Evolutionary conservation across 2,329 filamentous ascomycete species (phyloP).

Genomic region (Dactylellina drechsleri): DNA sequence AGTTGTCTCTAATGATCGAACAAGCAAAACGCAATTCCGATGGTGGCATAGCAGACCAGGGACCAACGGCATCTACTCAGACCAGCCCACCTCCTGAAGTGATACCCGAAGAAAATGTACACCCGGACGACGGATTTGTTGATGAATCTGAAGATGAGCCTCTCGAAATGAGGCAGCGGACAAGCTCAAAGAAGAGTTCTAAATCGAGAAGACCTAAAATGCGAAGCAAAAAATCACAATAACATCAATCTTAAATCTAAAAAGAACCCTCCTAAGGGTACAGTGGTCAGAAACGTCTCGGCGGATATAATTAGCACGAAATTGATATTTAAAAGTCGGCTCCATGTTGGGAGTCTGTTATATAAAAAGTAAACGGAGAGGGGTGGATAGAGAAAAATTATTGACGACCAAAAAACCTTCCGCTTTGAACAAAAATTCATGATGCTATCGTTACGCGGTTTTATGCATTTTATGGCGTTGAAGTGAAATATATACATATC

Average conservation of each 20-base stretch:
- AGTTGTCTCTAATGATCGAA: constrained; percentile 57
- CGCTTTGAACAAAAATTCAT: constrained; percentile 7
- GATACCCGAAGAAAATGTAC: constrained; percentile 38
- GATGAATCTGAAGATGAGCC: constrained; percentile 38
- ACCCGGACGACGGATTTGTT: constrained; percentile 46
- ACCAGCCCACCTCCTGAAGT: constrained; percentile 30
- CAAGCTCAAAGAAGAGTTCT: constrained; percentile 20
- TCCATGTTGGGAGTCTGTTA: constrained; percentile 3
- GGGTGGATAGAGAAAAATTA: constrained; percentile 24
- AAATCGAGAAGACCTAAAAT: constrained; percentile 34
- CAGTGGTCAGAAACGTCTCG: too few relatives aligned
- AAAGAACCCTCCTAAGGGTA: too few relatives aligned
- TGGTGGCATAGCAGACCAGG: constrained; percentile 15
- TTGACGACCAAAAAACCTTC: constrained; percentile 12
- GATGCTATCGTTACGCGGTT: constrained; percentile 12
- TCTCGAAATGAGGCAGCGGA: constrained; percentile 36
- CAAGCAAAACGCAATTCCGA: constrained; percentile 40
- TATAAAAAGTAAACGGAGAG: constrained; percentile 7
- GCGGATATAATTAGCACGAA: too few relatives aligned
- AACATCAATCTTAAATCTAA: background rate
- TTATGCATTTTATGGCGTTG: constrained; percentile 48
- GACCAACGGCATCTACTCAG: background rate
- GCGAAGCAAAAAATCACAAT: constrained; percentile 31
- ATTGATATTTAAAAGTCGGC: background rate
- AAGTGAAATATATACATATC: constrained; percentile 41